A percentile compares a stretch with the other conserved stretches of the same genome.
These are phyloP conservation scores for Fusarium pseudograminearum DNA, from an alignment of 2,329 filamentous ascomycete genomes.

Conservation along the genomic window DNA sequence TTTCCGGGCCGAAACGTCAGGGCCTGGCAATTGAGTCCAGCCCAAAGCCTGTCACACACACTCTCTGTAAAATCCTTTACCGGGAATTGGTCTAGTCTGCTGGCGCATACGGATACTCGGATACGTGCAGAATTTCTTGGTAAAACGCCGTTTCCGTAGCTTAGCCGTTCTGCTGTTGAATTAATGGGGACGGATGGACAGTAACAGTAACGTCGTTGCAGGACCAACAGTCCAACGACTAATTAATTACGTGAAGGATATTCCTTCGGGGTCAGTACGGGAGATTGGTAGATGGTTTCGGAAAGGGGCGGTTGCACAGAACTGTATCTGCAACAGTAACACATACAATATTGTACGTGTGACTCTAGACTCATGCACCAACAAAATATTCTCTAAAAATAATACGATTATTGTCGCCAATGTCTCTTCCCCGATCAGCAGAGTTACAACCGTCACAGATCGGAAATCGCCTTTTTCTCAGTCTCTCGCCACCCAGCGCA, in stretches of 20 bases:
- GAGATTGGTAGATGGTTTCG: neutral
- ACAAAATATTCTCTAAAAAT: neutral
- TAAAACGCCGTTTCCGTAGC: conserved; percentile 3
- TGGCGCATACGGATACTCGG: conserved; percentile 10
- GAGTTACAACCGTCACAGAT: conserved; percentile 3
- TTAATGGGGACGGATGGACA: too few relatives aligned
- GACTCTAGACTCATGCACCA: neutral
- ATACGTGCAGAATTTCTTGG: neutral
- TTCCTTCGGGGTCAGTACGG: neutral
- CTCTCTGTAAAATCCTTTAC: conserved; percentile 6
- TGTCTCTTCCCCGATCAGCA: neutral
- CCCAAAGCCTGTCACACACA: neutral
- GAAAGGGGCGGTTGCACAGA: neutral
- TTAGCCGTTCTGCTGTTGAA: neutral
- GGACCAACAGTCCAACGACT: neutral
- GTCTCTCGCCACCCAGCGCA: conserved; percentile 3
- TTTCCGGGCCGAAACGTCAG: conserved; percentile 47
- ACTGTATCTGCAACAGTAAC: neutral
- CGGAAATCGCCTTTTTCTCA: neutral
- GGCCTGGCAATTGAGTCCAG: conserved; percentile 14
- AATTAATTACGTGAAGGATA: conserved; percentile 13
- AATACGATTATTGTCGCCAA: neutral
- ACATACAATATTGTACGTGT: neutral
- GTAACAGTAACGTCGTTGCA: neutral
- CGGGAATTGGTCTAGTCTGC: conserved; percentile 16